Evolutionary conservation across 768 basidiomycete species (phyloP).

Genomic region (Lactifluus hygrophoroides): DNA sequence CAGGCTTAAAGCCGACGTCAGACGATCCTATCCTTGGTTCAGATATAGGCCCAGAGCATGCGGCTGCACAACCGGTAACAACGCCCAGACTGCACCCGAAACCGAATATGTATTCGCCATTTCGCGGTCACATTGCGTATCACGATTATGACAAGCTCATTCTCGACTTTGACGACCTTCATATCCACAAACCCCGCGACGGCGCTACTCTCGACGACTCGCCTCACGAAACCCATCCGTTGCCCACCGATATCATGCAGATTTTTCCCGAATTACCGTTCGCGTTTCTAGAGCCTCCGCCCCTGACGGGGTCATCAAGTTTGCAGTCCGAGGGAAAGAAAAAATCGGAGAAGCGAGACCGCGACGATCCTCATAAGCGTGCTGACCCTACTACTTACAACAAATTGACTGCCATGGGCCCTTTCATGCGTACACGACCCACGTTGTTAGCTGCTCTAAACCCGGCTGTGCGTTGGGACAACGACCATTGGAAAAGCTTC

Average conservation of each 20-base stretch:
- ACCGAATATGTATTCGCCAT: slow-evolving; percentile 41
- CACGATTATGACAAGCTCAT: slow-evolving; percentile 40
- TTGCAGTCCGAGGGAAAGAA: slow-evolving; percentile 26
- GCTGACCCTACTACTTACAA: slow-evolving; percentile 71
- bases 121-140: slow-evolving; percentile 51
- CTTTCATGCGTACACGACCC: slow-evolving; percentile 75
- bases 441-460: slow-evolving; percentile 78
- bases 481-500: slow-evolving; percentile 53
- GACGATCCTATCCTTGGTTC: slow-evolving; percentile 12
- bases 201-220: neutral
- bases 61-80: slow-evolving; percentile 3
- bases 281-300: slow-evolving; percentile 40
- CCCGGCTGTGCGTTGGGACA: slow-evolving; percentile 67
- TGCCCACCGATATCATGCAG: slow-evolving; percentile 44
- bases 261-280: slow-evolving; percentile 83
- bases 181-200: slow-evolving; percentile 21
- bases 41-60: neutral
- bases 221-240: slow-evolving; percentile 24
- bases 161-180: slow-evolving; percentile 43
- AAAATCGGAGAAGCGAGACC: slow-evolving; percentile 40
- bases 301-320: neutral
- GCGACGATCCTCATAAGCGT: slow-evolving; percentile 67
- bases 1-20: slow-evolving; percentile 15
- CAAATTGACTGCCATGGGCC: slow-evolving; percentile 64
- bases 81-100: slow-evolving; percentile 29